Percentiles rank a stretch among this genome's conserved stretches.
Evolutionary conservation across 768 basidiomycete genomes (phyloP).

Genomic region (Coprinopsis marcescibilis): DNA sequence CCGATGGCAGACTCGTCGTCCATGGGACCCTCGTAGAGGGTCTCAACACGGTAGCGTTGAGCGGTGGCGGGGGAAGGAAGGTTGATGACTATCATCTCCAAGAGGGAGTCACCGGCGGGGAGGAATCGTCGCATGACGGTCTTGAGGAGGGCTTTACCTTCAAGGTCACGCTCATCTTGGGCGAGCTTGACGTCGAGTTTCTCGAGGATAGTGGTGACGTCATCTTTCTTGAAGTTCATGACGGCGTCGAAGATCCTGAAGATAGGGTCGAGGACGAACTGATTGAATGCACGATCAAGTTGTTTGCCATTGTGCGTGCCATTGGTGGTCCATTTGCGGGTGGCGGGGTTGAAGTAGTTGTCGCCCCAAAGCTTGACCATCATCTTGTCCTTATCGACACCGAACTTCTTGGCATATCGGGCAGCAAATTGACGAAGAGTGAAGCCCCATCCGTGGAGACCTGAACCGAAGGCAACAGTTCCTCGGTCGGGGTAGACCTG

Average conservation of each 20-base stretch:
- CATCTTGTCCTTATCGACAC: slow-evolving; percentile 98
- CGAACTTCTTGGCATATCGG: slow-evolving; percentile 97
- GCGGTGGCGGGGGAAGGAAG: slow-evolving; percentile 96
- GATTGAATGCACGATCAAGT: slow-evolving; percentile 98
- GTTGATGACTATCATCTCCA: slow-evolving; percentile 99
- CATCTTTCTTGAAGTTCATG: slow-evolving; percentile 99
- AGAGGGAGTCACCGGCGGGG: slow-evolving; percentile 94
- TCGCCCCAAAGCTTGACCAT: slow-evolving; percentile 98
- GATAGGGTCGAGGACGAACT: slow-evolving; percentile 98
- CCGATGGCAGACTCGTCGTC: slow-evolving; percentile 99
- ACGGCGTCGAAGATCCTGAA: slow-evolving; percentile 97
- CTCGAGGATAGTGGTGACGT: slow-evolving; percentile 76
- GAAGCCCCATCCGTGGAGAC: slow-evolving; percentile 99
- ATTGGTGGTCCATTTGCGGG: slow-evolving; percentile 93
- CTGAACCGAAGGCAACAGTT: slow-evolving; percentile 97
- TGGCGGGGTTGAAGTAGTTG: slow-evolving; percentile 97
- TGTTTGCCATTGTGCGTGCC: slow-evolving; percentile 70
- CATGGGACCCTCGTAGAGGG: slow-evolving; percentile 99
- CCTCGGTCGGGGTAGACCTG: slow-evolving; percentile 99
- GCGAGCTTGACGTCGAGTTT: slow-evolving; percentile 94
- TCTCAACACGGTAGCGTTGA: slow-evolving; percentile 98
- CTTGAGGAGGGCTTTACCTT: slow-evolving; percentile 95
- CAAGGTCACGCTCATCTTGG: slow-evolving; percentile 84
- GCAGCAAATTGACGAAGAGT: slow-evolving; percentile 95
- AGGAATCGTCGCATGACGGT: slow-evolving; percentile 99